Evolutionary conservation across 805 yeast species (phyloP).

Genomic region (Wickerhamomyces mucosus): DNA sequence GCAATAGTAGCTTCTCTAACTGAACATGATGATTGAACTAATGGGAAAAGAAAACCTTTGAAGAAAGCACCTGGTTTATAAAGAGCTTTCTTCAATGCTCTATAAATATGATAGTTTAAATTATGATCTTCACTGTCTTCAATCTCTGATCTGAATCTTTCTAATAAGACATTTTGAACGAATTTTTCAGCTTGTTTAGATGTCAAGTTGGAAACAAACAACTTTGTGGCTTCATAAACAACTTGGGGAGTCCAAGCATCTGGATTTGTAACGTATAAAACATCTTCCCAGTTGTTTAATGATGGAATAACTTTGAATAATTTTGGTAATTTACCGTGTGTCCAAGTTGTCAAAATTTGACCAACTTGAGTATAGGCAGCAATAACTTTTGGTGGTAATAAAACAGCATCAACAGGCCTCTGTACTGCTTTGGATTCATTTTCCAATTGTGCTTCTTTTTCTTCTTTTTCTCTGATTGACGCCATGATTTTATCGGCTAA

Average conservation of each 20-base stretch:
- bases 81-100: constrained; percentile 84
- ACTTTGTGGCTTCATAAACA: constrained; percentile 86
- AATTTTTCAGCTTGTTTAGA: constrained; percentile 86
- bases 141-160: constrained; percentile 61
- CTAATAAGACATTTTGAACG: constrained; percentile 56
- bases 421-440: constrained; percentile 21
- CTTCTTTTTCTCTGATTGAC: constrained; percentile 74
- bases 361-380: constrained; percentile 93
- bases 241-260: constrained; percentile 93
- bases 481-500: constrained; percentile 93
- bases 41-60: constrained; percentile 90
- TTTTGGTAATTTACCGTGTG: constrained; percentile 95
- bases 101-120: constrained; percentile 85
- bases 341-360: constrained; percentile 74
- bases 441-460: constrained; percentile 41
- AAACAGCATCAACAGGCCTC: constrained; percentile 60
- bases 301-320: constrained; percentile 92
- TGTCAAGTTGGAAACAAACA: constrained; percentile 83
- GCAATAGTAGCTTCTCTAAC: constrained; percentile 93
- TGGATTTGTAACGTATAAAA: constrained; percentile 86
- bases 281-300: constrained; percentile 91
- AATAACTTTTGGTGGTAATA: constrained; percentile 92
- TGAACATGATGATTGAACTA: constrained; percentile 81
- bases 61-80: constrained; percentile 97
- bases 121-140: constrained; percentile 69